Conservation (phyloP, 108 stramenopile genomes). For the Nitzschia sp. region DNA sequence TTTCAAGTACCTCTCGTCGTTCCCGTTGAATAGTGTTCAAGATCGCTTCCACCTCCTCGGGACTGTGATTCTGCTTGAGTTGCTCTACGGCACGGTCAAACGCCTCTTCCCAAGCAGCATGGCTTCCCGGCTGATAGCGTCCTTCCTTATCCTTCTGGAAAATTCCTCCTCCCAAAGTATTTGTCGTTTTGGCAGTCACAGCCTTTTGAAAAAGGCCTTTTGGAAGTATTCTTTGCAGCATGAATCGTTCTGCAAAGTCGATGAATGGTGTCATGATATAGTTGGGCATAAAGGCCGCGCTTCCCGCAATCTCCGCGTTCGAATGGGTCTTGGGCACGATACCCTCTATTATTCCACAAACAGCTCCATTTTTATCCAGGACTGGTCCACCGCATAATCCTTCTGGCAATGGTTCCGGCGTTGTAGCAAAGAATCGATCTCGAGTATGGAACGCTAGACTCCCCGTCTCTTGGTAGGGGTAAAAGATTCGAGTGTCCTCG, state of each 20-base stretch:
- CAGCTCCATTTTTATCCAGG: slow-evolving; percentile 47
- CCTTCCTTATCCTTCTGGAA: slow-evolving; percentile 45
- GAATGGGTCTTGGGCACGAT: slow-evolving; percentile 73
- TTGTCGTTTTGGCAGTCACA: slow-evolving; percentile 58
- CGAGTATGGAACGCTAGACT: slow-evolving; percentile 59
- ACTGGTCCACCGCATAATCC: slow-evolving; percentile 85
- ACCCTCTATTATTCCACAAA: slow-evolving; percentile 84
- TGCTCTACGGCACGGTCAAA: slow-evolving; percentile 60
- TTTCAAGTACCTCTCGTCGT: slow-evolving; percentile 69
- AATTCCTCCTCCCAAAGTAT: slow-evolving; percentile 41
- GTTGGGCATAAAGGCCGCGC: slow-evolving; percentile 77
- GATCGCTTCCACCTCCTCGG: slow-evolving; percentile 80
- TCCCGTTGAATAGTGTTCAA: slow-evolving; percentile 69
- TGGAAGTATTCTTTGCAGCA: slow-evolving; percentile 76
- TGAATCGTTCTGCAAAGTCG: slow-evolving; percentile 69
- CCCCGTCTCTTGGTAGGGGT: slow-evolving; percentile 65
- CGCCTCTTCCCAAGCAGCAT: slow-evolving; percentile 51
- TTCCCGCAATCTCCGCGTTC: slow-evolving; percentile 67
- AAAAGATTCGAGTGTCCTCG: slow-evolving; percentile 61
- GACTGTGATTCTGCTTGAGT: slow-evolving; percentile 56
- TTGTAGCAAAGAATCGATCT: slow-evolving; percentile 78
- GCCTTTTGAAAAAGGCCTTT: slow-evolving; percentile 63
- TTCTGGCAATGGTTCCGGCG: slow-evolving; percentile 73
- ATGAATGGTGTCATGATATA: slow-evolving; percentile 69
- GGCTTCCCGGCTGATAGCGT: slow-evolving; percentile 34